These are phyloP conservation scores for Saccharomycopsis guyanensis DNA, from an alignment of 805 yeast genomes.

Conservation along the genomic window DNA sequence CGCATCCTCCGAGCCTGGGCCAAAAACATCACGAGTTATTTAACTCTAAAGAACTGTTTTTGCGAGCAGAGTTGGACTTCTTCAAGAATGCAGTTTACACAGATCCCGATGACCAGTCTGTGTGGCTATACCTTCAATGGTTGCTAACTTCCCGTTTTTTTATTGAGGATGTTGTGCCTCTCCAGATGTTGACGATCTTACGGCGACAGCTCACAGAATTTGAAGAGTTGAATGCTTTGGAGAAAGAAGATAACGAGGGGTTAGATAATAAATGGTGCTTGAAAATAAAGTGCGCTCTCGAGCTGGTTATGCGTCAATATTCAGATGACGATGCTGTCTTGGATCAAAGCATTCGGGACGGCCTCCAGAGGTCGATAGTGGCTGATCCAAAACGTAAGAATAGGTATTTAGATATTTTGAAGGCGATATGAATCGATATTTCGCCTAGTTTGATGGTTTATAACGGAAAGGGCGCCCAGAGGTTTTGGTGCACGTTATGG, in stretches of 20 bases:
- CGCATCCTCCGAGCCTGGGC: conserved; percentile 14
- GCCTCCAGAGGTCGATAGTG: conserved; percentile 37
- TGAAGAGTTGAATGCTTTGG: conserved; percentile 62
- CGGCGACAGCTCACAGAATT: conserved; percentile 31
- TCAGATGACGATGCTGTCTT: conserved; percentile 21
- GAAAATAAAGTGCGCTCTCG: conserved; percentile 46
- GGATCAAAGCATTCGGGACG: conserved; percentile 28
- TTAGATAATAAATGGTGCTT: conserved; percentile 70
- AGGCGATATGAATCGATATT: no score
- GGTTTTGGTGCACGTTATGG: no score
- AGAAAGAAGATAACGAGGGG: conserved; percentile 55
- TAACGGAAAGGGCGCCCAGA: no score
- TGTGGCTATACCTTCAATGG: conserved; percentile 89
- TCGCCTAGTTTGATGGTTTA: no score
- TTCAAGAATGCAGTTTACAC: conserved; percentile 81
- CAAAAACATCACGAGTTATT: conserved; percentile 22
- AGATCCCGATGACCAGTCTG: conserved; percentile 90
- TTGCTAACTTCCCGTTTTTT: conserved; percentile 42
- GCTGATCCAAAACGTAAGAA: conserved; percentile 61
- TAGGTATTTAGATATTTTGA: conserved; percentile 39
- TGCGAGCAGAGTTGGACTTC: conserved; percentile 54
- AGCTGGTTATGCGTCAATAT: conserved; percentile 28
- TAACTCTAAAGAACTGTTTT: conserved; percentile 30
- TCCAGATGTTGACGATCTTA: conserved; percentile 25
- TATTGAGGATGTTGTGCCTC: conserved; percentile 29